Evolutionary conservation across 148 eudicot genomes (phyloP).

Genomic region (Nyssa sinensis): DNA sequence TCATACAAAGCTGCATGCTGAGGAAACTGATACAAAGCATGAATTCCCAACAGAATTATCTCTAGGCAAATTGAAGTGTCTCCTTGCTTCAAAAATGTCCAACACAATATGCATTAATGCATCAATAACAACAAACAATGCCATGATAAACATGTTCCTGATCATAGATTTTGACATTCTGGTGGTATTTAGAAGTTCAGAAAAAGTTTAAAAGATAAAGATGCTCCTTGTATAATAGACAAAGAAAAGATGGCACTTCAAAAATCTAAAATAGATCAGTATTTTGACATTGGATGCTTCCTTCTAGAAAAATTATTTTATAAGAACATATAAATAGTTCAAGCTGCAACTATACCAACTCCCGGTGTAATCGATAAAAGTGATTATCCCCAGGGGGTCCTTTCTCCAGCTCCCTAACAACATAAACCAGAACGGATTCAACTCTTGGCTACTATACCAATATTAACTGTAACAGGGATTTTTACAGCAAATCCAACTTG

Average conservation of each 20-base stretch:
- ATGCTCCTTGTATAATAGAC: neutral
- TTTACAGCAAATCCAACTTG: neutral
- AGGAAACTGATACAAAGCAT: neutral
- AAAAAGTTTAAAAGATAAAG: neutral
- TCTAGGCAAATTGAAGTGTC: too few species aligned
- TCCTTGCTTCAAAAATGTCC: neutral
- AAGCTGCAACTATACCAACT: conserved; percentile 15
- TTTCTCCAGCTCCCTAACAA: neutral
- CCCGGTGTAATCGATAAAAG: conserved; percentile 29
- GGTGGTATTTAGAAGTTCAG: neutral
- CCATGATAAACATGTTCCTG: neutral
- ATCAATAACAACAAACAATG: neutral
- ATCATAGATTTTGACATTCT: neutral
- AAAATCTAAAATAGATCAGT: too few species aligned
- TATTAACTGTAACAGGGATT: neutral
- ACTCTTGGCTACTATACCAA: conserved; percentile 8
- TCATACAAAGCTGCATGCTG: too few species aligned
- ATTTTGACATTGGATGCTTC: conserved; percentile 18
- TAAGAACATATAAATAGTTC: conserved; percentile 3
- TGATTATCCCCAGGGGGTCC: conserved; percentile 15
- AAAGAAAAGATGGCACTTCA: neutral
- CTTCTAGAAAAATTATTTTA: conserved; percentile 2
- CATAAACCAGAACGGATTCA: conserved; percentile 1
- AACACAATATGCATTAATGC: too few species aligned
- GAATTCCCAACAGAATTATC: neutral